Base-by-base conservation (phyloP, 176 grass and related monocot species). In the Hordeum marinum region DNA sequence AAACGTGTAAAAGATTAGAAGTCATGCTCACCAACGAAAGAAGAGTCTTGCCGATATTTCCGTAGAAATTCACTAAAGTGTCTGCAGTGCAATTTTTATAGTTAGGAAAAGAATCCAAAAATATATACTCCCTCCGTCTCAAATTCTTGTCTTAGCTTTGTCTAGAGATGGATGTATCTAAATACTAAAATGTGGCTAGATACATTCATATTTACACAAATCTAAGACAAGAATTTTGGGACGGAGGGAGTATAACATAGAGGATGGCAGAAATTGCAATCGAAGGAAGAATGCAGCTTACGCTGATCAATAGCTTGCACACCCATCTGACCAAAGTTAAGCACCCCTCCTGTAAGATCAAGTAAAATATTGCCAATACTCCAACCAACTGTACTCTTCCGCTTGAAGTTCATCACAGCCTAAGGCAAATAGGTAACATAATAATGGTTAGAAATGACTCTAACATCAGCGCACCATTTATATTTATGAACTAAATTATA, bases 311-410 rank as follows among this genome's bases (percentile, higher is more conserved):
- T 95, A 48, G 96, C 94, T 84, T 95, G 96, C 55, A 94, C 89
- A 62, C 96, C 96, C 91, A 98, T 83, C 86, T 98, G 96, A 85
- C 89, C 83, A 88, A 98, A 98, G 71, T 95, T 98, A 36, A 98
- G 83, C 45, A 98, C 26, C 6, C 93, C 96, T 64, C 96, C 96
- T 14, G 80, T 60, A 62, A 98, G 85, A 75, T 98, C 96, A 83
- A 98, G 96, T 80, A 98, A 84, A 60, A 98, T 98, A 73, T 98
- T 98, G 36, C 96, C 96, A 83, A 98, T 93, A 75, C 96, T 98
- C 96, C 96, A 98, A 67, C 96, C 96, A 48, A 95, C 85, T 24
- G 96, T 98, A 69, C 96, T 98, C 87, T 98, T 95, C 62, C 87
- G 76, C 63, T 8, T 85, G 71, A 98, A 95, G 83, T 98, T 98